Conservation (phyloP, 2,329 filamentous ascomycete species). For the Botryotinia globosa region DNA sequence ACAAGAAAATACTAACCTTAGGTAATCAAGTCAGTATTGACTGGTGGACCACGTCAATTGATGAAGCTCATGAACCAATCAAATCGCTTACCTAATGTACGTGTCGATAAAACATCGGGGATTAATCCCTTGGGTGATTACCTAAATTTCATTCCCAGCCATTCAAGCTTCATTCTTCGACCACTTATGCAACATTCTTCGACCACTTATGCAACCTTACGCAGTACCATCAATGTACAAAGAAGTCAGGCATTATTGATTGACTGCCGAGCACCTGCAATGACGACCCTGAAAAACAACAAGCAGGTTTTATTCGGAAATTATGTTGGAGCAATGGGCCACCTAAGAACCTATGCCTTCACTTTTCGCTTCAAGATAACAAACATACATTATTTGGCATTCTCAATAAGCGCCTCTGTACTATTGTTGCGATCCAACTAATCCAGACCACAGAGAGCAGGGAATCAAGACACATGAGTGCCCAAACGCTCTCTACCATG, state of each 20-base stretch:
- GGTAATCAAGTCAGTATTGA: neutral
- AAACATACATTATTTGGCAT: neutral
- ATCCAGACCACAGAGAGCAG: neutral
- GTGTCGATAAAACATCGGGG: neutral
- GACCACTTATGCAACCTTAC: neutral
- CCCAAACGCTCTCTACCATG: conserved; percentile 53
- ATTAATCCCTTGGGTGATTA: neutral
- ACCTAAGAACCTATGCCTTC: neutral
- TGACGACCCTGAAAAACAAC: neutral
- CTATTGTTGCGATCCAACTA: neutral
- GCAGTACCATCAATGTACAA: neutral
- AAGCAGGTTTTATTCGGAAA: neutral
- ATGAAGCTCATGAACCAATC: neutral
- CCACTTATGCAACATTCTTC: neutral
- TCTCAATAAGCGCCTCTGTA: neutral
- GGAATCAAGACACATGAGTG: neutral
- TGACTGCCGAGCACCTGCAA: neutral
- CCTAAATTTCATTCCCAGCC: neutral
- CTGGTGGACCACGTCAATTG: neutral
- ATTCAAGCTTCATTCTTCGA: neutral
- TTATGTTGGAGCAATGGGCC: no score
- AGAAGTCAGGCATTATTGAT: neutral
- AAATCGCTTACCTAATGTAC: neutral
- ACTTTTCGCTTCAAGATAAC: neutral
- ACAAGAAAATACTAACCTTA: no score